phyloP scores from a whole-genome alignment of 2,329 filamentous ascomycete species.

The Diaporthe citri region DNA sequence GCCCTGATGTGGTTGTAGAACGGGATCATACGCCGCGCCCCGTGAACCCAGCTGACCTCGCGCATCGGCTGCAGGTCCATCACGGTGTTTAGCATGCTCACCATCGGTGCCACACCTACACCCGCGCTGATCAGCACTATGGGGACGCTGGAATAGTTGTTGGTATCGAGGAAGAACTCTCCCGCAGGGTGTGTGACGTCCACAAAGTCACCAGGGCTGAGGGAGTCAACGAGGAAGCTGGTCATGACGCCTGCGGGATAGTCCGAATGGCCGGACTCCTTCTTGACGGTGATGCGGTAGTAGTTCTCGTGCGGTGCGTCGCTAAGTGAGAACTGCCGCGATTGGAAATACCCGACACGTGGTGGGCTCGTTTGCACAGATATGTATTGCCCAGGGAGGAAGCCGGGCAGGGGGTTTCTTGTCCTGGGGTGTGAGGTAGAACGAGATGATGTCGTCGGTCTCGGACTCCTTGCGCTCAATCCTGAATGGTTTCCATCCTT shows the following conservation, averaged over 20 bases:
- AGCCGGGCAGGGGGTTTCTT: slow-evolving; percentile 70
- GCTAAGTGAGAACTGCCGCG: slow-evolving; percentile 79
- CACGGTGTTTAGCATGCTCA: slow-evolving; percentile 71
- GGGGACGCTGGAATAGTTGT: slow-evolving; percentile 56
- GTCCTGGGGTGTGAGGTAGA: slow-evolving; percentile 76
- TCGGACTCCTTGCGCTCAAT: slow-evolving; percentile 75
- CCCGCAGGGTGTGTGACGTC: slow-evolving; percentile 76
- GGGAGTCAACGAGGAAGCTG: slow-evolving; percentile 74
- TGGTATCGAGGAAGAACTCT: slow-evolving; percentile 68
- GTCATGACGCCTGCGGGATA: slow-evolving; percentile 70
- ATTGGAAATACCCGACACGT: slow-evolving; percentile 70
- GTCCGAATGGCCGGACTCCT: slow-evolving; percentile 62
- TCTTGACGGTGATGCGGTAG: slow-evolving; percentile 80
- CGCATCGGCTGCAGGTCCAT: slow-evolving; percentile 58
- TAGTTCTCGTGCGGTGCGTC: slow-evolving; percentile 71
- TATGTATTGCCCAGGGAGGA: slow-evolving; percentile 79
- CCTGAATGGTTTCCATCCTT: slow-evolving; percentile 75
- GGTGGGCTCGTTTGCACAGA: slow-evolving; percentile 72
- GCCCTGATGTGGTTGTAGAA: slow-evolving; percentile 66
- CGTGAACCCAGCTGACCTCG: slow-evolving; percentile 71
- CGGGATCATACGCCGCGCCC: slow-evolving; percentile 63
- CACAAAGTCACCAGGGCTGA: slow-evolving; percentile 71
- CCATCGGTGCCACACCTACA: slow-evolving; percentile 70
- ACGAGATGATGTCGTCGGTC: slow-evolving; percentile 76
- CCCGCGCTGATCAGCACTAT: slow-evolving; percentile 74